Percentiles rank a stretch among this genome's conserved stretches.
phyloP scores from a whole-genome alignment of 2,329 filamentous ascomycete species.

The Fusarium agapanthi region DNA sequence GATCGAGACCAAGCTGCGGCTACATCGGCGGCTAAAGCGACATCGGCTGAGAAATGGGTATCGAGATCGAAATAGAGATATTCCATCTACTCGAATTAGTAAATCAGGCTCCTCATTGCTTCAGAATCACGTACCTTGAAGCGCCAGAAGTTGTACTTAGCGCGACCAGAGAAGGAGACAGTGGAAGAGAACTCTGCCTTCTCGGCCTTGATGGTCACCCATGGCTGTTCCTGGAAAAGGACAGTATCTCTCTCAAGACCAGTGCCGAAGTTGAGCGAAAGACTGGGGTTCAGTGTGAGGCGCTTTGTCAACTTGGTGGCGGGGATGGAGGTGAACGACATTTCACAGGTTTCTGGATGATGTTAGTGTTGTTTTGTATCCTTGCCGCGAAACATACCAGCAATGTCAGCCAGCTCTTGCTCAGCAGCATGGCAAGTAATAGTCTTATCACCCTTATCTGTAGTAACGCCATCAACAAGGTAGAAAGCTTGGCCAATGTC shows the following conservation, averaged over 20 bases:
- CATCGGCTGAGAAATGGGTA: slow-evolving; percentile 3
- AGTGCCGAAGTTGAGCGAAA: neutral
- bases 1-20: slow-evolving; percentile 8
- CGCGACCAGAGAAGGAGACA: neutral
- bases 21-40: neutral
- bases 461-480: neutral
- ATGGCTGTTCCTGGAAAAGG: slow-evolving; percentile 4
- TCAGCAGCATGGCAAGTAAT: slow-evolving; percentile 4
- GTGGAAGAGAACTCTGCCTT: slow-evolving; percentile 14
- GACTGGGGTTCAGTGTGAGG: neutral
- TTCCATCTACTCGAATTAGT: neutral
- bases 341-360: neutral
- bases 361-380: neutral
- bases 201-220: slow-evolving; percentile 12
- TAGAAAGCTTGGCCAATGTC: slow-evolving; percentile 4
- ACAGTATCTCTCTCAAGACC: slow-evolving; percentile 3
- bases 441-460: neutral
- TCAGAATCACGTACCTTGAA: neutral
- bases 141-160: slow-evolving; percentile 17
- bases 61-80: slow-evolving; percentile 9
- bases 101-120: fast-evolving
- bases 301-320: slow-evolving; percentile 5
- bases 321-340: slow-evolving; percentile 8
- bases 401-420: slow-evolving; percentile 1
- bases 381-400: neutral